Conservation (phyloP, 805 yeast genomes). For the Candida ficus region DNA sequence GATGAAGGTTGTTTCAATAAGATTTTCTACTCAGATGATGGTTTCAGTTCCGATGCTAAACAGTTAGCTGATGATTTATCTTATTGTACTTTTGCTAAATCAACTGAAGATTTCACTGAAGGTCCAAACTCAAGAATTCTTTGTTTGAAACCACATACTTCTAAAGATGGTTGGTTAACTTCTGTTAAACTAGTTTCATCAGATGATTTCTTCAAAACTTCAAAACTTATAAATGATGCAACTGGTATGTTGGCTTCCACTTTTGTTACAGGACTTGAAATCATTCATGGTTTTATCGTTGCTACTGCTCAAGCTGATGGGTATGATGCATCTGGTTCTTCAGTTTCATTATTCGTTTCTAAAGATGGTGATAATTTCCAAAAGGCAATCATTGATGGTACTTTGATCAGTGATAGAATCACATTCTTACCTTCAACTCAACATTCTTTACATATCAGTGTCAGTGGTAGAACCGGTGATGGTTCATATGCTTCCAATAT, state of each 20-base stretch:
- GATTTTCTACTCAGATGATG: slow-evolving; percentile 41
- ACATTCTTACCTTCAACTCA: slow-evolving; percentile 32
- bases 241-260: slow-evolving; percentile 28
- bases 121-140: slow-evolving; percentile 32
- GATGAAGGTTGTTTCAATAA: slow-evolving; percentile 28
- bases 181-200: slow-evolving; percentile 32
- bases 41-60: slow-evolving; percentile 32
- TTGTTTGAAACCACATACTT: slow-evolving; percentile 38
- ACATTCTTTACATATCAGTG: slow-evolving; percentile 36
- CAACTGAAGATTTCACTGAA: slow-evolving; percentile 19
- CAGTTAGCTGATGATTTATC: slow-evolving; percentile 19
- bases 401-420: slow-evolving; percentile 19
- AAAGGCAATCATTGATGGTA: slow-evolving; percentile 28
- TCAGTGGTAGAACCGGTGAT: slow-evolving; percentile 14
- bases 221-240: slow-evolving; percentile 25
- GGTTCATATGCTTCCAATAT: slow-evolving; percentile 23
- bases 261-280: slow-evolving; percentile 27
- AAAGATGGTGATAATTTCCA: slow-evolving; percentile 30
- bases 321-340: slow-evolving; percentile 20
- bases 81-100: slow-evolving; percentile 29
- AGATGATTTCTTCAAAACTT: slow-evolving; percentile 39
- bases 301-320: slow-evolving; percentile 24
- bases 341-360: slow-evolving; percentile 25
- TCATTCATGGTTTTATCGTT: slow-evolving; percentile 31
- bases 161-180: slow-evolving; percentile 27